Evolutionary conservation across 2,329 filamentous ascomycete genomes (phyloP), one percentile per base, ranked within the genome.

Genomic region (Bipolaris sorokiniana): DNA sequence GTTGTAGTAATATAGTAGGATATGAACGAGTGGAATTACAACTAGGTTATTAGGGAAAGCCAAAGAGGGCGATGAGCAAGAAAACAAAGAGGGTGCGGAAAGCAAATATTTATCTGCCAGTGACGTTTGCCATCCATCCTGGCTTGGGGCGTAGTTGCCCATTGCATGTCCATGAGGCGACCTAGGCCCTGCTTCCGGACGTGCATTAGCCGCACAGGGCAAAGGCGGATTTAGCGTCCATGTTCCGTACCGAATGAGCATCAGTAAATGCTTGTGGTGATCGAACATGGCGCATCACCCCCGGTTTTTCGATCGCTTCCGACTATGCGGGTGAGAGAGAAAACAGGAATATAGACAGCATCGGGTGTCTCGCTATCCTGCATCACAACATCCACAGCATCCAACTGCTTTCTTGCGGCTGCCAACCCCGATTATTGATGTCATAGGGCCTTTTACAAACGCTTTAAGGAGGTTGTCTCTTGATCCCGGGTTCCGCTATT

Each of bases 151-250:
- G 42, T 44, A 16, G 37, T 45, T 56, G 49, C 54, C 28, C 49
- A 38, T 56, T 26, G 40, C 40, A 7, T 31, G 40, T 42, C 50
- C 10, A 28, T 13, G 20, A 31, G 41, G 18, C 22, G 31, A 41
- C 46, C 41, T 23, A 49, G 41, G 50, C 50, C 50, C 38, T 33
- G 36, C 46, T 26, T 58, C 48, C 54, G 63, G 63, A 45, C 59
- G 55, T 62, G 63, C 62, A 58, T 58, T 58, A 58, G 62, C 60
- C 23, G 54, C 61, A 64, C 40, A 40, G 59, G 54, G 55, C 48
- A 56, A 42, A 31, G 58, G 54, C 63, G 52, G 64, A 60, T 62
- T 54, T 54, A 55, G 41, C 54, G 51, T 37, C 63, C 40, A 55
- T 56, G 26, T 31, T 37, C 54, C 49, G 40, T 45, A 50, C 42